phyloP scores from a whole-genome alignment of 106 monocot species.

The Dendrobium catenatum region DNA sequence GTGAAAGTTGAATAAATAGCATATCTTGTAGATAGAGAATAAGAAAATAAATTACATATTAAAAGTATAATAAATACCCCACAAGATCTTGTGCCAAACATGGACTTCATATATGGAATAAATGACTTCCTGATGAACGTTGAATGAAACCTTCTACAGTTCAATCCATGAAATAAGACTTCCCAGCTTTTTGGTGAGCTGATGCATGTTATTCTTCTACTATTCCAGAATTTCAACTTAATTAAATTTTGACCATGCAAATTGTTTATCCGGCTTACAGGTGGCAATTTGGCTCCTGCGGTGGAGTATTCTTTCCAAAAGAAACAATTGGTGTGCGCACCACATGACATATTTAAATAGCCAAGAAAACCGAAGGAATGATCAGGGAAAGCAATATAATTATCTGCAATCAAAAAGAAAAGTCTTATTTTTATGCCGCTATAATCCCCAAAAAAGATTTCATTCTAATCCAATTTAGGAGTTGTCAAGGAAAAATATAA shows the following conservation, averaged over 20 bases:
- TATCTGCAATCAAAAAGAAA: background rate
- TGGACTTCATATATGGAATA: constrained; percentile 6
- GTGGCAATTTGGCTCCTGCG: constrained; percentile 1
- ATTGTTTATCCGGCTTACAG: constrained; percentile 1
- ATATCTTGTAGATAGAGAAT: background rate
- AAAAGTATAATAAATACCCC: constrained; percentile 18
- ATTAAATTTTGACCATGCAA: no score
- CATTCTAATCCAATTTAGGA: background rate
- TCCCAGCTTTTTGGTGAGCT: constrained; percentile 18
- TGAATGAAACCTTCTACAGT: constrained; percentile 1
- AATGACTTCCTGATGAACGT: constrained; percentile 3
- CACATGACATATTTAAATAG: constrained; percentile 22
- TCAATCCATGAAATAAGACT: constrained; percentile 9
- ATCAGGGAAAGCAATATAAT: background rate
- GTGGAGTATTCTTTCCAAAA: constrained; percentile 5
- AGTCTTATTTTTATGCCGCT: background rate
- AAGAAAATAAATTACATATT: background rate
- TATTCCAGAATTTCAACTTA: background rate
- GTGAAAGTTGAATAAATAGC: background rate
- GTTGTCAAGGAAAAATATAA: background rate
- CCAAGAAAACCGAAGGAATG: constrained; percentile 1
- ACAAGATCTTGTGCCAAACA: background rate
- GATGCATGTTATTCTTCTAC: constrained; percentile 16
- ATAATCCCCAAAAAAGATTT: background rate
- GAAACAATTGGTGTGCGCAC: constrained; percentile 6